A percentile compares a stretch with the other conserved stretches of the same genome.
Conservation (phyloP, 805 yeast species). For the Diddensiella caesifluorescens region DNA sequence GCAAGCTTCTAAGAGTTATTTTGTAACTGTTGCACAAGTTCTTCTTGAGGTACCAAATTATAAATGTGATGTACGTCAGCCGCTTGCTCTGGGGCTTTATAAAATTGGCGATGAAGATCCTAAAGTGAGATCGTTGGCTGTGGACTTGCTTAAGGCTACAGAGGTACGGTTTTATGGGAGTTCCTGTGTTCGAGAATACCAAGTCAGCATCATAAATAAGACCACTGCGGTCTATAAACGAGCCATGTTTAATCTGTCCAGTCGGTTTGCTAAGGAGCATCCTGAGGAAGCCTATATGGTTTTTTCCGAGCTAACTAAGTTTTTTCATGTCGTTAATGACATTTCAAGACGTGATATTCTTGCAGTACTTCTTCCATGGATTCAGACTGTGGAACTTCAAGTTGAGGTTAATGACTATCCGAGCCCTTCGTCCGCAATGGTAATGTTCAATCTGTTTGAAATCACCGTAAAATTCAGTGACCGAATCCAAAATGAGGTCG, state of each 20-base stretch:
- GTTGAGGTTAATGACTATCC: conserved; percentile 33
- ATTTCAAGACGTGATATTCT: conserved; percentile 70
- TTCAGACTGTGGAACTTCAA: conserved; percentile 70
- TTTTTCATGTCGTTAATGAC: conserved; percentile 55
- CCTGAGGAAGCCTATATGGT: conserved; percentile 56
- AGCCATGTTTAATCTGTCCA: conserved; percentile 74
- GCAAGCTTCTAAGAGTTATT: conserved; percentile 62
- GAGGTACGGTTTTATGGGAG: conserved; percentile 57
- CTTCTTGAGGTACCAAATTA: conserved; percentile 46
- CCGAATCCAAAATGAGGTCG: conserved; percentile 77
- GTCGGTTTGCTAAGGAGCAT: conserved; percentile 56
- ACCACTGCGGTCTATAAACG: conserved; percentile 83
- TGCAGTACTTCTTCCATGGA: conserved; percentile 84
- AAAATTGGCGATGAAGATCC: conserved; percentile 70
- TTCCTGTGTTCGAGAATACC: conserved; percentile 50
- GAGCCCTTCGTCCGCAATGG: conserved; percentile 51
- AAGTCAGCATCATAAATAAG: conserved; percentile 65
- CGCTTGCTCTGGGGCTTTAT: conserved; percentile 69
- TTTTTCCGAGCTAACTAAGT: conserved; percentile 67
- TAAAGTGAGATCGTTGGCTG: conserved; percentile 66
- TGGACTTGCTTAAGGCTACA: conserved; percentile 58
- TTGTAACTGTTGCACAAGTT: conserved; percentile 63
- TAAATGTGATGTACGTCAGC: conserved; percentile 54
- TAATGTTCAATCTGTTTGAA: conserved; percentile 72
- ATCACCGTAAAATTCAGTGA: conserved; percentile 76